phyloP scores from a whole-genome alignment of 352 stramenopile genomes.

The Elongisporangium senticosum region DNA sequence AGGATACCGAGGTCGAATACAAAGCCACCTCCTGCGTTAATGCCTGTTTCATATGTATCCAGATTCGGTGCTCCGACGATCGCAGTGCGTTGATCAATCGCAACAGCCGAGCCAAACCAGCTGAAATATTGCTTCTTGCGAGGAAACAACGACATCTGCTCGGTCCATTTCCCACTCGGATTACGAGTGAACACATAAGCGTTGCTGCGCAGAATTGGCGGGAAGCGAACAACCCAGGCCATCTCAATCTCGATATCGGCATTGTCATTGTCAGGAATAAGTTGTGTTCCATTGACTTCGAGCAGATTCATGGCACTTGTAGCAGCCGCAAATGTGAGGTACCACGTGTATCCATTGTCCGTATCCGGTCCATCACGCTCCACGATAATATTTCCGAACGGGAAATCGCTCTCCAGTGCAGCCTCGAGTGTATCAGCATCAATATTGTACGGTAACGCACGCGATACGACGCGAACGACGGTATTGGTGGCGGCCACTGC shows the following conservation, averaged over 20 bases:
- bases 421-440: constrained; percentile 31
- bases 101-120: constrained; percentile 83
- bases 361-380: constrained; percentile 42
- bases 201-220: constrained; percentile 57
- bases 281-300: constrained; percentile 33
- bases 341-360: constrained; percentile 70
- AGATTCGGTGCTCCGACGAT: constrained; percentile 91
- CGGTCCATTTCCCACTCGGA: constrained; percentile 58
- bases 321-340: constrained; percentile 66
- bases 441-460: constrained; percentile 50
- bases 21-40: constrained; percentile 91
- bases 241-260: constrained; percentile 21
- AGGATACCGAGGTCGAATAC: constrained; percentile 91
- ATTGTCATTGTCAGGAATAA: constrained; percentile 14
- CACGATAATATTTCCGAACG: constrained; percentile 67
- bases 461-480: constrained; percentile 26
- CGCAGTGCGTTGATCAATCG: constrained; percentile 76
- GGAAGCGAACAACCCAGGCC: constrained; percentile 37
- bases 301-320: constrained; percentile 54
- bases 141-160: constrained; percentile 91
- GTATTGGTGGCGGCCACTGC: constrained; percentile 12
- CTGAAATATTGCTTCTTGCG: constrained; percentile 87
- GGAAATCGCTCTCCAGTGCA: constrained; percentile 63
- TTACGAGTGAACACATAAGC: constrained; percentile 64
- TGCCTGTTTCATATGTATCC: constrained; percentile 83